Evolutionary conservation across 129 eudicot species (phyloP), one percentile per base, ranked within the genome.

Genomic region (Glebionis coronaria): DNA sequence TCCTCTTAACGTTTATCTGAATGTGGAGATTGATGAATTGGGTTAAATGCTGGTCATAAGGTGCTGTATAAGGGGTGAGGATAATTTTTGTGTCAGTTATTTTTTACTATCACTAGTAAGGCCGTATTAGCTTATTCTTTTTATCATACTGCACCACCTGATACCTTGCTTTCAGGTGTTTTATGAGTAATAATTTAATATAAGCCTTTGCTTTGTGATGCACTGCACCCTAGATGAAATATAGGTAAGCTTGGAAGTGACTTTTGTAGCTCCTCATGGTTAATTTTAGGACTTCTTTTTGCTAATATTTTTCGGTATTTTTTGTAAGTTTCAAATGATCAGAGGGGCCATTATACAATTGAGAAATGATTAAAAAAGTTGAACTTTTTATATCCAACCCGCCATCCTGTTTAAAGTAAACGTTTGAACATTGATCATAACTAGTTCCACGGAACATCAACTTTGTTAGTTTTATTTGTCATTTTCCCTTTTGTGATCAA

Each of bases 261-360:
- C 38, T 5, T 29, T 28, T 29, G 38, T 29, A 29, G 38, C 38
- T 29, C 38, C 0, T 29, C 38, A 29, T 29, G 38, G 38, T 4
- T 29, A 29, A 4, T 29, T 29, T 29, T 5, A 0, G 5, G 6
- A 5, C 0, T 29, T 29, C 5, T 4, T 29, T 29, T 29, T 29
- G 38, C 38, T 29, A 1, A 29, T 29, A 29, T 4, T 29, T 29
- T 29, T 29, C 6, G 38, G 6, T 29, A 29, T 61, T 12, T n/a
- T 21, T 60, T 57, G 63, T 58, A 45, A 31, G 47, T 31, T 60
- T 60, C 15, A 31, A 60, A 60, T 28, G 45, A 4, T 15, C 65
- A 29, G 63, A 46, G 14, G 54, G 25, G 25, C 25, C 54, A 51
- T 51, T 52, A n/a, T 16, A 9, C 4, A 52, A 7, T 8, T 10